These are phyloP conservation scores for Volvox reticuliferus DNA, from an alignment of 139 green algal species.

Conservation along the genomic window DNA sequence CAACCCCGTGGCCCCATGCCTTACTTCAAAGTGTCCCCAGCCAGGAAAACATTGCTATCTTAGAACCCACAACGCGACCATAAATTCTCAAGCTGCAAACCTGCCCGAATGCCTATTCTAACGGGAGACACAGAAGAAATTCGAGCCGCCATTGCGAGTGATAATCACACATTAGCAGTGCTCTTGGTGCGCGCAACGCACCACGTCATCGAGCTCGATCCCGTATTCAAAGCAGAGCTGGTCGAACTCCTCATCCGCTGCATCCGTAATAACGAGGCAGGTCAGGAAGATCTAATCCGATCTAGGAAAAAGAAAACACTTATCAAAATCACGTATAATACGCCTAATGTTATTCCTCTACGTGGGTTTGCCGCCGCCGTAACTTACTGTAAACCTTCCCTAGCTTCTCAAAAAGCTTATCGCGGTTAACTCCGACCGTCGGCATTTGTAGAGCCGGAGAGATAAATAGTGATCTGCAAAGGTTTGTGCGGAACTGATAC, in stretches of 20 bases:
- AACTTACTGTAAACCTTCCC: slow-evolving; percentile 90
- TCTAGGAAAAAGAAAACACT: not conserved
- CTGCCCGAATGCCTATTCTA: no score
- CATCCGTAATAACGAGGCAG: not conserved
- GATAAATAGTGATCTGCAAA: slow-evolving; percentile 6
- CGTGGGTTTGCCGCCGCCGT: not conserved
- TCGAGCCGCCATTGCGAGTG: no score
- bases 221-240: slow-evolving; percentile 99
- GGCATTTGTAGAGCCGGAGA: slow-evolving; percentile 79
- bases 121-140: no score
- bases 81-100: no score
- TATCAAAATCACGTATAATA: not conserved
- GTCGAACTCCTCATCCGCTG: slow-evolving; percentile 98
- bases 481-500: not conserved
- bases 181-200: slow-evolving; percentile 51
- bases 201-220: slow-evolving; percentile 99
- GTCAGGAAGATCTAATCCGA: not conserved
- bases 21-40: no score
- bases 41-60: no score
- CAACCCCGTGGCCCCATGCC: no score
- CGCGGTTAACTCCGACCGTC: slow-evolving; percentile 89
- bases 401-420: slow-evolving; percentile 92
- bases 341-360: no score
- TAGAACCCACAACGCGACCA: no score
- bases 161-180: no score